Evolutionary conservation across 148 eudicot genomes (phyloP), one percentile per base, ranked within the genome.

Genomic region (Limonium bicolor): DNA sequence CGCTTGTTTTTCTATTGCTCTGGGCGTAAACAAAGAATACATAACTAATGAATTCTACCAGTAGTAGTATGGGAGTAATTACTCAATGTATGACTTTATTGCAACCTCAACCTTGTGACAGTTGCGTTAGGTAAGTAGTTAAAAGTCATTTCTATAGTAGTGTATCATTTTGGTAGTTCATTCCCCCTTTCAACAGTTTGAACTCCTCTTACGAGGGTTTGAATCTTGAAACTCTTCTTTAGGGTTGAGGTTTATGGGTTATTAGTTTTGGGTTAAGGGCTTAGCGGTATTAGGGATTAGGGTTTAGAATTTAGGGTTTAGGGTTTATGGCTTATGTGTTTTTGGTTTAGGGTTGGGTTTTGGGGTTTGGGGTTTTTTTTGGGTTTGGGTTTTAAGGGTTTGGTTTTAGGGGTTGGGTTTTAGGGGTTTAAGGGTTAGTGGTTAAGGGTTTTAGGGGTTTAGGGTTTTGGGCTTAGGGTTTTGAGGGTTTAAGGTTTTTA

Each of bases 351-450:
- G 41, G 36, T 51, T 35, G 16, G 44, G 55, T 27, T 36, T 50
- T 50, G 16, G 44, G 55, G 41, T n/a, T 51, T 51, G 10, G 18
- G 55, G 55, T n/a, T n/a, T n/a, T 14, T 51, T 51, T 20, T 23
- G 55, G 55, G 43, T 35, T 51, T 36, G 26, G 55, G 55, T 30
- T 51, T 51, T 36, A 36, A 17, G 31, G 59, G 50, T 30, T 54
- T 42, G 23, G 50, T 48, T 39, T 41, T 54, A 30, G 18, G 46
- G 56, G n/a, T n/a, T 52, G 56, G 46, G n/a, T n/a, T 38, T 52
- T 38, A 15, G 46, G 56, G 46, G n/a, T n/a, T n/a, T n/a, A n/a
- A n/a, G n/a, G n/a, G n/a, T n/a, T n/a, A 25, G 38, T 27, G 15
- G 43, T 41, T 28, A 21, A 39, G 27, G 12, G 37, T 46, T 36